These are phyloP conservation scores for Leishmania aethiopica DNA, from an alignment of 208 protist species.

Conservation along the genomic window DNA sequence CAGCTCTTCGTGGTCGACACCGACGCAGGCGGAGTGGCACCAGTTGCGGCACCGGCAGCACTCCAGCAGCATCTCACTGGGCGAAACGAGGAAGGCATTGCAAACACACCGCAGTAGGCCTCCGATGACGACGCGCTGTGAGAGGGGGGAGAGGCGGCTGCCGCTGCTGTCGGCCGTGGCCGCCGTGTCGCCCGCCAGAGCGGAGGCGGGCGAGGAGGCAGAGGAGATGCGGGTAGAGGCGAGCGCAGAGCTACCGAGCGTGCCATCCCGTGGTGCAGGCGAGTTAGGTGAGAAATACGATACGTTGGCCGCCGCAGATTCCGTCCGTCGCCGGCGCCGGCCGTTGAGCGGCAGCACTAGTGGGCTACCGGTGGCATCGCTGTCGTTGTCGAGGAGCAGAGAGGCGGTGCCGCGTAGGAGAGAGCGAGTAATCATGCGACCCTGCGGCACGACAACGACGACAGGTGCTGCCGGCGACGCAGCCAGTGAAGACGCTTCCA, in stretches of 20 bases:
- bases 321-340: slow-evolving; percentile 5
- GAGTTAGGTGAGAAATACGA: not conserved
- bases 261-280: not conserved
- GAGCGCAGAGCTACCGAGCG: not conserved
- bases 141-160: not conserved
- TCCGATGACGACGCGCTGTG: slow-evolving; percentile 38
- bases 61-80: slow-evolving; percentile 66
- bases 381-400: slow-evolving; percentile 3
- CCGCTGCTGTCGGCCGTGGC: not conserved
- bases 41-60: slow-evolving; percentile 70
- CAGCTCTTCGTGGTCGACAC: slow-evolving; percentile 63
- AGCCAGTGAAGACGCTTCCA: not conserved
- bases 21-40: slow-evolving; percentile 79
- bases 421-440: slow-evolving; percentile 71
- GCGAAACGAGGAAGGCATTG: slow-evolving; percentile 62
- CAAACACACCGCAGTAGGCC: slow-evolving; percentile 79
- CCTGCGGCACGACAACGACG: slow-evolving; percentile 27
- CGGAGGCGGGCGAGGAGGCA: not conserved
- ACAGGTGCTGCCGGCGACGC: not conserved
- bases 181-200: not conserved
- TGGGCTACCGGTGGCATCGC: not conserved
- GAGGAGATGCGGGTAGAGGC: not conserved
- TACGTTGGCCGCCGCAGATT: not conserved
- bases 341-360: not conserved
- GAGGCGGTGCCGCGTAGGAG: slow-evolving; percentile 51